Conservation (phyloP, 2,329 filamentous ascomycete genomes). For the Chaetomiaceae sp. region DNA sequence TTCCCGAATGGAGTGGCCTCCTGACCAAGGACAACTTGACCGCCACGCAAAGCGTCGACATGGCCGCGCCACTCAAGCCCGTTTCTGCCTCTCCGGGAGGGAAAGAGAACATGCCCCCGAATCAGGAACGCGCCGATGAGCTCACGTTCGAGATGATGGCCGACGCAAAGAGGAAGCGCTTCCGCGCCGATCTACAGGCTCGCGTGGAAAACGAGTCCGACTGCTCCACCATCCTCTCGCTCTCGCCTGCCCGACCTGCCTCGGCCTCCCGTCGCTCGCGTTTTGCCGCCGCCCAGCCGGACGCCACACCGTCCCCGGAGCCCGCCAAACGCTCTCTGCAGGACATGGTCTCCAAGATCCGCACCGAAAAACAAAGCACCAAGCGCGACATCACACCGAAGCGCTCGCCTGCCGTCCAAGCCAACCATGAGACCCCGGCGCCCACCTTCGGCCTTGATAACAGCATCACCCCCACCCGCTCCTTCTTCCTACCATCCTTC, state of each 20-base stretch:
- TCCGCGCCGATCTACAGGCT: conserved; percentile 49
- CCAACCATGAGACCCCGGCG: conserved; percentile 8
- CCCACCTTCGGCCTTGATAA: conserved; percentile 16
- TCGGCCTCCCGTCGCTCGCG: conserved; percentile 25
- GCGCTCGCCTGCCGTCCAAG: conserved; percentile 10
- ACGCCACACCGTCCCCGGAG: conserved; percentile 17
- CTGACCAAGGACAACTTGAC: conserved; percentile 24
- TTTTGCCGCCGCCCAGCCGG: conserved; percentile 19
- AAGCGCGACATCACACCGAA: conserved; percentile 17
- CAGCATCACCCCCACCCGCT: conserved; percentile 40
- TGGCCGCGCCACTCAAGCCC: conserved; percentile 32
- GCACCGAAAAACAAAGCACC: conserved; percentile 23
- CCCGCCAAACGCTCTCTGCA: conserved; percentile 24
- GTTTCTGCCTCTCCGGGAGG: conserved; percentile 34
- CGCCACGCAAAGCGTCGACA: conserved; percentile 20
- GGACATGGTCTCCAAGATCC: conserved; percentile 28
- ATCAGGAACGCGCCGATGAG: conserved; percentile 35
- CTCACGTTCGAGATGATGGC: conserved; percentile 43
- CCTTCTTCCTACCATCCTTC: conserved; percentile 52
- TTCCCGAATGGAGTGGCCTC: conserved; percentile 45
- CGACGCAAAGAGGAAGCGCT: conserved; percentile 33
- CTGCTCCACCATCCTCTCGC: conserved; percentile 42
- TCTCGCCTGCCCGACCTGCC: conserved; percentile 32
- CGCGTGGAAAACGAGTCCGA: conserved; percentile 51
- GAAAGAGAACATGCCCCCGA: conserved; percentile 46